Conservation (phyloP, 768 basidiomycete species). For the Clitopilus passeckerianus region DNA sequence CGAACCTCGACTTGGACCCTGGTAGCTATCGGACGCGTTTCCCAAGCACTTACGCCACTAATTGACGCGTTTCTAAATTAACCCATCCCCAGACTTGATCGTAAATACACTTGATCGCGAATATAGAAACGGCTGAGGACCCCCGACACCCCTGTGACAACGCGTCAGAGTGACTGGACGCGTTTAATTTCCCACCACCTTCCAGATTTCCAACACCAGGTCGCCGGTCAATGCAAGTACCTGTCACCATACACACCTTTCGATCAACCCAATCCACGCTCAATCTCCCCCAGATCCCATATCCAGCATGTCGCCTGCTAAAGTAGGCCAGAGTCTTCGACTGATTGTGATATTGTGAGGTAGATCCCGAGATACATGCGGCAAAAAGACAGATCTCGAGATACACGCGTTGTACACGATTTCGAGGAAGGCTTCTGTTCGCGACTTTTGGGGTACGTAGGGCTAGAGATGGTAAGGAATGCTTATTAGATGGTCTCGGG, state of each 20-base stretch:
- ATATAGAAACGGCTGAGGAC: background rate
- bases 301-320: background rate
- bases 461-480: background rate
- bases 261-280: background rate
- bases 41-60: background rate
- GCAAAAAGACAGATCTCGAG: background rate
- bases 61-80: background rate
- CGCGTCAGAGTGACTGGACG: background rate
- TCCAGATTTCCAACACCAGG: background rate
- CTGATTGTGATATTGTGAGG: background rate
- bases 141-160: background rate
- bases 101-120: background rate
- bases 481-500: background rate
- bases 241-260: no score
- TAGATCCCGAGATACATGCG: background rate
- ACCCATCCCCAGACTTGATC: background rate
- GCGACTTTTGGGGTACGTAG: background rate
- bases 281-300: background rate
- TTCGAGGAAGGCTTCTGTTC: background rate
- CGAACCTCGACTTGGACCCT: background rate
- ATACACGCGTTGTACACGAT: background rate
- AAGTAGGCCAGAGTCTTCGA: background rate
- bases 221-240: no score
- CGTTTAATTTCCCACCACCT: background rate
- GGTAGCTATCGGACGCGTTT: background rate